phyloP scores from a whole-genome alignment of 208 protist species.

The Vickermania ingenoplastis region DNA sequence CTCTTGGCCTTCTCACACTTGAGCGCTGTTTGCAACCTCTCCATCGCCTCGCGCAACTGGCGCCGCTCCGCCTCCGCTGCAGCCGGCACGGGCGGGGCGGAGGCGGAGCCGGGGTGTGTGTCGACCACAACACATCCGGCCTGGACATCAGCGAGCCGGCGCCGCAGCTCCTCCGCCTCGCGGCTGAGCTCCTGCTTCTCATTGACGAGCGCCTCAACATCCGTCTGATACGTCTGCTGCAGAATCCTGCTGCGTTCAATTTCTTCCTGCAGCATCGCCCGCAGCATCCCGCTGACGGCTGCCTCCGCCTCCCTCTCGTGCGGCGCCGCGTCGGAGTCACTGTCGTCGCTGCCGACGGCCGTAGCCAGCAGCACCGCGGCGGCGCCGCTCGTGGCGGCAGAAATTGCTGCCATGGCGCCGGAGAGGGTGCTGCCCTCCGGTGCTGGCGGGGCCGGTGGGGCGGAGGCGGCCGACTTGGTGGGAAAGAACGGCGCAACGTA shows the following conservation, averaged over 20 bases:
- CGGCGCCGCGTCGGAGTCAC: background rate
- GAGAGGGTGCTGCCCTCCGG: background rate
- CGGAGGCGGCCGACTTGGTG: background rate
- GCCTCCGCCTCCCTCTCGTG: background rate
- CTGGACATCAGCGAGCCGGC: background rate
- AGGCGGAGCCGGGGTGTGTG: background rate
- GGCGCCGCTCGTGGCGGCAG: background rate
- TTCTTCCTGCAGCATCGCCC: background rate
- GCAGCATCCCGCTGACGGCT: background rate
- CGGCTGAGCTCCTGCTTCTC: background rate
- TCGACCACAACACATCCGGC: background rate
- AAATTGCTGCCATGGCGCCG: background rate
- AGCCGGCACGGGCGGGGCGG: background rate
- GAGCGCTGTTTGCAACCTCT: background rate
- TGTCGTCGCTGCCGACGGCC: too few relatives aligned
- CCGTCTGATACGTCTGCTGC: background rate
- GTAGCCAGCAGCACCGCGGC: background rate
- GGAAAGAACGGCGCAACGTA: conserved; percentile 5
- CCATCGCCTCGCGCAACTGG: background rate
- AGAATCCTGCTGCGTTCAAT: background rate
- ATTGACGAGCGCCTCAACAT: background rate
- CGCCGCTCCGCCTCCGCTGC: background rate
- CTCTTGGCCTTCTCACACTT: background rate
- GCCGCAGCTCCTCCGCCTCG: background rate
- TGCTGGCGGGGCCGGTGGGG: background rate